Percentiles rank a stretch among this genome's conserved stretches.
phyloP scores from a whole-genome alignment of 768 basidiomycete genomes.

The Lentinus tigrinus region DNA sequence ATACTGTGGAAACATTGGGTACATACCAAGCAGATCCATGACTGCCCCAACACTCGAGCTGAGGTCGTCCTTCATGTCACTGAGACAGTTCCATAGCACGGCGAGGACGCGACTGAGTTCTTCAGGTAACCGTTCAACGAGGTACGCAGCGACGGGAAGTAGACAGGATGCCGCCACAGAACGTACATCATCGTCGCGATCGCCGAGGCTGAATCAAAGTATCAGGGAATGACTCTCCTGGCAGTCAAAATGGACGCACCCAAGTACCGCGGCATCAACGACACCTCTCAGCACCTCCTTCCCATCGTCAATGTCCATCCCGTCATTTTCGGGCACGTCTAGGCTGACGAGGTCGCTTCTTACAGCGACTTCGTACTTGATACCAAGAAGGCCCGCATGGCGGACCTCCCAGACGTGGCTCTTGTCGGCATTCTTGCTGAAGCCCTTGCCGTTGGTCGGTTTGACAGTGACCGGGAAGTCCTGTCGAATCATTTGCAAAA shows the following conservation, averaged over 20 bases:
- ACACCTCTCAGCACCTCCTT: conserved; percentile 71
- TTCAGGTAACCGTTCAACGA: conserved; percentile 74
- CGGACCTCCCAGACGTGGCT: conserved; percentile 93
- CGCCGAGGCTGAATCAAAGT: conserved; percentile 62
- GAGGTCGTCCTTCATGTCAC: conserved; percentile 93
- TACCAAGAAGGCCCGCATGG: conserved; percentile 94
- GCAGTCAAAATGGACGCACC: conserved; percentile 49
- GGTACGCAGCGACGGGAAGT: conserved; percentile 78
- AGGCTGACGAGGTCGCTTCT: conserved; percentile 75
- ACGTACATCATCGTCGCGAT: conserved; percentile 94
- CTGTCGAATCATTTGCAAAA: conserved; percentile 94
- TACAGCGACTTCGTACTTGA: conserved; percentile 98
- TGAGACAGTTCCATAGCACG: conserved; percentile 88
- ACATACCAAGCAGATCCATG: conserved; percentile 91
- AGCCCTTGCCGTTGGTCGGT: conserved; percentile 26
- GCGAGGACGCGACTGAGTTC: conserved; percentile 72
- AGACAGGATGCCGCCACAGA: conserved; percentile 92
- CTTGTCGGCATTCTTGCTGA: conserved; percentile 33
- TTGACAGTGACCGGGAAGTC: conserved; percentile 56
- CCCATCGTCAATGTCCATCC: conserved; percentile 37
- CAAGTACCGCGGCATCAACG: conserved; percentile 87
- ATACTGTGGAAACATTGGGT: neutral
- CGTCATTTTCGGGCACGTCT: conserved; percentile 19
- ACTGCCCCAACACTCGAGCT: conserved; percentile 96
- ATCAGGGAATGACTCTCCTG: neutral